Percentiles rank a stretch among this genome's conserved stretches.
phyloP scores from a whole-genome alignment of 345 rosid species.

The Lepidium africanum region DNA sequence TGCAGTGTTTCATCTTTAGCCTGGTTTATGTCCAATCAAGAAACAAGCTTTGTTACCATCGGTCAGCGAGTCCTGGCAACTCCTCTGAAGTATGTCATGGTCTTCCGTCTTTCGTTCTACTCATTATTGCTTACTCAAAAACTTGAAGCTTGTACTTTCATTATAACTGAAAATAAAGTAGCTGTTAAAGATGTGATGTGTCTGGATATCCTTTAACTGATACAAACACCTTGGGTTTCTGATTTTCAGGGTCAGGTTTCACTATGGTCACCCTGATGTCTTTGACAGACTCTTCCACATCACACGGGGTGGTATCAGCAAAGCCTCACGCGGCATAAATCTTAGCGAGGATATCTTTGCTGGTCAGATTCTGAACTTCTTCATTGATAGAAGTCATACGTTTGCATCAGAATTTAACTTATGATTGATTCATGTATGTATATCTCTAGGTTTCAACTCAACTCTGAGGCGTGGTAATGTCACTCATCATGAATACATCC shows the following conservation, averaged over 20 bases:
- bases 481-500: slow-evolving; percentile 98
- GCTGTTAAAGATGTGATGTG: not conserved
- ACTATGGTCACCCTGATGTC: slow-evolving; percentile 96
- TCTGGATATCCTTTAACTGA: not conserved
- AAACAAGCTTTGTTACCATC: slow-evolving; percentile 90
- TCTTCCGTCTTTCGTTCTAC: not conserved
- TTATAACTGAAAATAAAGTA: not conserved
- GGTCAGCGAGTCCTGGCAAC: slow-evolving; percentile 98
- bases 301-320: slow-evolving; percentile 96
- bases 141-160: not conserved
- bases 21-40: slow-evolving; percentile 99
- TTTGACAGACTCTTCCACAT: slow-evolving; percentile 92
- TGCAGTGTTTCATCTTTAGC: slow-evolving; percentile 96
- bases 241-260: slow-evolving; percentile 78
- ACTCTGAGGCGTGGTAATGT: slow-evolving; percentile 85
- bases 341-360: slow-evolving; percentile 99
- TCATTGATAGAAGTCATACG: not conserved
- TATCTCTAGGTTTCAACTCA: slow-evolving; percentile 75
- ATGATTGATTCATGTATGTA: not conserved
- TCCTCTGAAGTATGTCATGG: slow-evolving; percentile 68
- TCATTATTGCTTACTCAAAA: not conserved
- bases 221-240: not conserved
- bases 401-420: not conserved
- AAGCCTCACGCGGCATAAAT: slow-evolving; percentile 91
- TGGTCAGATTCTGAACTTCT: slow-evolving; percentile 37